phyloP scores from a whole-genome alignment of 441 rosid species.

The Erodium chrysanthum region DNA sequence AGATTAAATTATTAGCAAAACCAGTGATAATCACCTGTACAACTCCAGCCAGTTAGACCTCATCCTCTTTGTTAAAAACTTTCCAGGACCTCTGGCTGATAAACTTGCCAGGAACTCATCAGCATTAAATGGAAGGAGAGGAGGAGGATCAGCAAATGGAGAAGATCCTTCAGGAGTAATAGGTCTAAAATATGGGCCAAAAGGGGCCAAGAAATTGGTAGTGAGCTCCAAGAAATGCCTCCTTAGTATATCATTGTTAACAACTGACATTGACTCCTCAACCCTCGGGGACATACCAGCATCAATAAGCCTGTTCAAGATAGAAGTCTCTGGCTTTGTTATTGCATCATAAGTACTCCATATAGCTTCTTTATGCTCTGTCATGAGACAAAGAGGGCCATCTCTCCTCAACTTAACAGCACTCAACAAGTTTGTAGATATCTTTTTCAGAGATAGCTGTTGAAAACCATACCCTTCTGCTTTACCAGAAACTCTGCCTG shows the following conservation, averaged over 20 bases:
- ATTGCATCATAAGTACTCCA: conserved; percentile 78
- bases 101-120: conserved; percentile 72
- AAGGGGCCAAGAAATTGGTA: conserved; percentile 89
- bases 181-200: conserved; percentile 80
- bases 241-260: conserved; percentile 84
- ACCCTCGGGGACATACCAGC: conserved; percentile 92
- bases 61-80: conserved; percentile 88
- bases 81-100: conserved; percentile 83
- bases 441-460: conserved; percentile 67
- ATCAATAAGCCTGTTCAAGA: conserved; percentile 87
- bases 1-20: conserved; percentile 8
- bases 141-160: conserved; percentile 82
- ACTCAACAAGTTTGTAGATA: conserved; percentile 67
- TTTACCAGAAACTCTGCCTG: conserved; percentile 60
- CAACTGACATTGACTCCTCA: conserved; percentile 98
- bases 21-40: conserved; percentile 50
- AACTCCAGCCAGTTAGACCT: conserved; percentile 92
- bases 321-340: conserved; percentile 90
- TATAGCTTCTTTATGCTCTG: conserved; percentile 94
- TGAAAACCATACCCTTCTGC: conserved; percentile 65
- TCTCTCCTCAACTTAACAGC: conserved; percentile 83
- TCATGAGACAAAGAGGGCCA: conserved; percentile 94
- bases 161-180: conserved; percentile 85
- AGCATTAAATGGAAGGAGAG: conserved; percentile 47
- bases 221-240: conserved; percentile 97